phyloP scores from a whole-genome alignment of 768 basidiomycete genomes.

The Candolleomyces efflorescens region DNA sequence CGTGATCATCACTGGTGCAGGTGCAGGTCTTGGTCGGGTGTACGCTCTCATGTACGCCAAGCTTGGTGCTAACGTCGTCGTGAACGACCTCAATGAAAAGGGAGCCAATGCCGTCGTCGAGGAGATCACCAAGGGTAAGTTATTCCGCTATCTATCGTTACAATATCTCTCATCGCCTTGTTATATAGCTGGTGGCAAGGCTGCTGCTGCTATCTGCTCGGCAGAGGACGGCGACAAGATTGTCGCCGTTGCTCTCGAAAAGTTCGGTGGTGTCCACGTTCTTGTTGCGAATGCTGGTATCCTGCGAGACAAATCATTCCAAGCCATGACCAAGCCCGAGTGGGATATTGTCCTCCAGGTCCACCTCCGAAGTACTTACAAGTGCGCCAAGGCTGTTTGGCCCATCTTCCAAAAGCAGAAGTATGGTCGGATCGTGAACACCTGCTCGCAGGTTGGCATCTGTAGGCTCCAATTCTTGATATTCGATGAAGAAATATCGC shows the following conservation, averaged over 20 bases:
- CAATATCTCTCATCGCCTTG: background rate
- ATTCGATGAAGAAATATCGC: background rate
- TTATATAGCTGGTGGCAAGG: slow-evolving; percentile 79
- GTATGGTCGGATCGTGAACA: slow-evolving; percentile 92
- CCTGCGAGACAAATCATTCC: slow-evolving; percentile 89
- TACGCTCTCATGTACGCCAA: slow-evolving; percentile 91
- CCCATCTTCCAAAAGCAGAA: slow-evolving; percentile 95
- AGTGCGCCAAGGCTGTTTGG: slow-evolving; percentile 96
- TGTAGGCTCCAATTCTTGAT: slow-evolving; percentile 48
- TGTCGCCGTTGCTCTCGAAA: slow-evolving; percentile 80
- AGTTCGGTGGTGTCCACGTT: slow-evolving; percentile 85
- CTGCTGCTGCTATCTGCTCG: slow-evolving; percentile 75
- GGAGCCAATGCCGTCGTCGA: slow-evolving; percentile 79
- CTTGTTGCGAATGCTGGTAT: slow-evolving; percentile 94
- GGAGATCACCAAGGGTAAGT: slow-evolving; percentile 69
- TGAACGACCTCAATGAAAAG: slow-evolving; percentile 92
- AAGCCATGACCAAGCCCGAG: slow-evolving; percentile 82
- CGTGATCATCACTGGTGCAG: slow-evolving; percentile 91
- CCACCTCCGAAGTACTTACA: slow-evolving; percentile 89
- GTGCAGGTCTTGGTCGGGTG: slow-evolving; percentile 87
- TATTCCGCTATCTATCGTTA: slow-evolving; percentile 23
- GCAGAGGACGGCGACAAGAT: slow-evolving; percentile 91
- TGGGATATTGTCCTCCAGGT: slow-evolving; percentile 92
- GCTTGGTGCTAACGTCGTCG: slow-evolving; percentile 94
- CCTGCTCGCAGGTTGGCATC: slow-evolving; percentile 89